phyloP scores from a whole-genome alignment of 306 rosid species.

The Rosa chinensis region DNA sequence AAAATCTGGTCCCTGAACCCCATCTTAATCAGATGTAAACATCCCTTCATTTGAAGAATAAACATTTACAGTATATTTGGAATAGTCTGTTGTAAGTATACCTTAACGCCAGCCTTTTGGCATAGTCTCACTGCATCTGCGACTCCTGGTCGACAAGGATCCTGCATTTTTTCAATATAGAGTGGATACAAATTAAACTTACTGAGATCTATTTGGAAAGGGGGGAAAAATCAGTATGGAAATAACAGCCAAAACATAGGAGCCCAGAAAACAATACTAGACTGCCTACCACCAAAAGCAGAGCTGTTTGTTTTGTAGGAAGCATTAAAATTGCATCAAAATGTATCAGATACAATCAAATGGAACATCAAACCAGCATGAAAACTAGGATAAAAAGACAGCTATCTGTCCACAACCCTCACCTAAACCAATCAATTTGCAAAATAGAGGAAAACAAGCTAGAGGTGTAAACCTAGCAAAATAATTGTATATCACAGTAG shows the following conservation, averaged over 20 bases:
- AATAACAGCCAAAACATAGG: neutral
- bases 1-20: neutral
- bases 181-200: neutral
- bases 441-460: neutral
- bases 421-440: neutral
- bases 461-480: neutral
- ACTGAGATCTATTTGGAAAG: neutral
- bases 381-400: neutral
- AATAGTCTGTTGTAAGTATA: conserved; percentile 20
- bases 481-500: neutral
- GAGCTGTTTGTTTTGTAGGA: neutral
- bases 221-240: neutral
- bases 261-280: neutral
- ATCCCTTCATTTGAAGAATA: neutral
- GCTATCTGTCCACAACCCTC: neutral
- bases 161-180: conserved; percentile 21
- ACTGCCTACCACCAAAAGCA: neutral
- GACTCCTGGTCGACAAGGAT: conserved; percentile 90
- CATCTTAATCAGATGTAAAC: neutral
- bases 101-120: conserved; percentile 96
- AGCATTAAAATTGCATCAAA: neutral
- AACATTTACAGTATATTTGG: neutral
- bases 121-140: conserved; percentile 71
- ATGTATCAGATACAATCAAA: neutral
- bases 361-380: neutral